These are phyloP conservation scores for Psilocybe subaeruginosa DNA, from an alignment of 768 basidiomycete species.

Conservation along the genomic window DNA sequence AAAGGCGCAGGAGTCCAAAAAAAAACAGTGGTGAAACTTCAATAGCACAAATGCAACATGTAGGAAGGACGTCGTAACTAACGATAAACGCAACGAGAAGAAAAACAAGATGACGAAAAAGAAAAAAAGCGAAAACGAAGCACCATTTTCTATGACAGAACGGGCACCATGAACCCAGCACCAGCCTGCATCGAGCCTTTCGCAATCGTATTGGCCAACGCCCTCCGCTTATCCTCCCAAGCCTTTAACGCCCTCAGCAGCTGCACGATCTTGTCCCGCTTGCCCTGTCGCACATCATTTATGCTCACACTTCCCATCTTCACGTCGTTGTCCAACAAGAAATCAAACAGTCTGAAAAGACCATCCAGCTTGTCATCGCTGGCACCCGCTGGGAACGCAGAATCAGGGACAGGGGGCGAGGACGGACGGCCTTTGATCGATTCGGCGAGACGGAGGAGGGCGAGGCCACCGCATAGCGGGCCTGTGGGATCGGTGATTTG, in stretches of 20 bases:
- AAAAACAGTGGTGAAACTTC: background rate
- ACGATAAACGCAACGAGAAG: constrained; percentile 1
- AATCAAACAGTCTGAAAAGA: constrained; percentile 89
- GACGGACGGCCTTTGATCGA: constrained; percentile 68
- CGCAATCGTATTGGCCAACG: constrained; percentile 22
- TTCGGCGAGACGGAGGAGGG: constrained; percentile 85
- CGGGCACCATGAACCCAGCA: constrained; percentile 21
- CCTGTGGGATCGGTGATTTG: constrained; percentile 54
- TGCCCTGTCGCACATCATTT: constrained; percentile 87
- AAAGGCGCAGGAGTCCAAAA: background rate
- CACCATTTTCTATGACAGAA: background rate
- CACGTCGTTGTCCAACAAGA: constrained; percentile 88
- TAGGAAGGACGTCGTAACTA: background rate
- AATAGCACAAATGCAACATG: too few relatives aligned
- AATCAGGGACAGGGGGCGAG: constrained; percentile 75
- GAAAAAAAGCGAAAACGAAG: background rate
- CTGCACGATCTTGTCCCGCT: constrained; percentile 79
- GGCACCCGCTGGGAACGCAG: constrained; percentile 70
- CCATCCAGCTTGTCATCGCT: constrained; percentile 85
- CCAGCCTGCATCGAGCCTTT: constrained; percentile 23
- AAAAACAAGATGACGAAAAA: background rate
- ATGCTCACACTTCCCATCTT: constrained; percentile 92
- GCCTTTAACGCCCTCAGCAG: constrained; percentile 74
- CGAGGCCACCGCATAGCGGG: constrained; percentile 66
- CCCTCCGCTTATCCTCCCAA: constrained; percentile 77